Conservation (phyloP, 2,329 filamentous ascomycete genomes). For the Calonectria pseudoturangicola region DNA sequence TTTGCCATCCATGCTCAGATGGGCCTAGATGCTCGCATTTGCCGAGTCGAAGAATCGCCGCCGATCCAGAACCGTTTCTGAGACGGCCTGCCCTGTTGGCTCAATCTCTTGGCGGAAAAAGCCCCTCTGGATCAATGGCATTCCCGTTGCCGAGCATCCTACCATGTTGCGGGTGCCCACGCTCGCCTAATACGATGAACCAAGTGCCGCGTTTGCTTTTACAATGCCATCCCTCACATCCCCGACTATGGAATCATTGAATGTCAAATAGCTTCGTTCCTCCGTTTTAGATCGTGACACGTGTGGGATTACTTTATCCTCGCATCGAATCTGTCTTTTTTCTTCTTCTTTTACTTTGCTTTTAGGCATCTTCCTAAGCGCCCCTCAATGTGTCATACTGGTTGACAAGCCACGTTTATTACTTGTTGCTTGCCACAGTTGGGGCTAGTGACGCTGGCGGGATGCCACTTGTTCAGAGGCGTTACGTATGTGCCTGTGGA, state of each 20-base stretch:
- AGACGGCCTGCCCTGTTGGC: background rate
- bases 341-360: background rate
- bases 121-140: background rate
- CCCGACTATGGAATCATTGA: background rate
- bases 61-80: background rate
- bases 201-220: background rate
- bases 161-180: background rate
- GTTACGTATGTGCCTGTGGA: background rate
- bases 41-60: background rate
- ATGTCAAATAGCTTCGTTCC: background rate
- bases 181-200: background rate
- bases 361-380: background rate
- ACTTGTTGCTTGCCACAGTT: too few relatives aligned
- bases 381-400: background rate
- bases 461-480: conserved; percentile 28
- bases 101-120: background rate
- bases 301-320: background rate
- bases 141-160: conserved; percentile 11
- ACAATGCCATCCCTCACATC: background rate
- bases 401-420: background rate
- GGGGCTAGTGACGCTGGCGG: conserved; percentile 10
- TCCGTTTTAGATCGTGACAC: background rate
- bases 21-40: background rate
- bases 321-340: background rate
- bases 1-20: background rate